A percentile compares a stretch with the other conserved stretches of the same genome.
Evolutionary conservation across 768 basidiomycete genomes (phyloP).

Genomic region (Trametopsis cervina): DNA sequence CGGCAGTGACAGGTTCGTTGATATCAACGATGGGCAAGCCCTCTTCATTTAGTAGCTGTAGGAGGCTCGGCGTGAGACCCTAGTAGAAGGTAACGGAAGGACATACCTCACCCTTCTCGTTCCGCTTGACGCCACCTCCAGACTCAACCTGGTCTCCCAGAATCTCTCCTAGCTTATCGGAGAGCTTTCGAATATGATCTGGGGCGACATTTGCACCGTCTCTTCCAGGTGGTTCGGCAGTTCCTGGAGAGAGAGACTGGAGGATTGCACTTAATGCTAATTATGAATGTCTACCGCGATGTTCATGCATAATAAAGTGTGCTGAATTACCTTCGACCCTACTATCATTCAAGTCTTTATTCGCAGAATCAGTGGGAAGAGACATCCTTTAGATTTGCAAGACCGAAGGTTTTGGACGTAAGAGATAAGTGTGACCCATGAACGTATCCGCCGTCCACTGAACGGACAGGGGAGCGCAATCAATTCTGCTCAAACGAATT

Average conservation of each 20-base stretch:
- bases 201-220: constrained; percentile 28
- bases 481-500: neutral
- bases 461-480: neutral
- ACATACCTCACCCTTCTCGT: constrained; percentile 62
- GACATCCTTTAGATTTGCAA: constrained; percentile 7
- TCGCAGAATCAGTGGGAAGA: constrained; percentile 3
- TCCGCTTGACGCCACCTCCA: constrained; percentile 29
- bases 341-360: constrained; percentile 24
- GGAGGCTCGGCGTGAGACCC: neutral
- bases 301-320: neutral
- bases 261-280: constrained; percentile 35
- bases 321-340: constrained; percentile 28
- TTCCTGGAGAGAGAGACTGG: constrained; percentile 26
- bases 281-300: neutral
- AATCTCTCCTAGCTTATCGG: constrained; percentile 54
- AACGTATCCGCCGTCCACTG: too few species aligned
- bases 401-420: neutral
- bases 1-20: constrained; percentile 43
- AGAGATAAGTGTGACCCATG: too few species aligned
- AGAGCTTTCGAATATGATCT: constrained; percentile 46
- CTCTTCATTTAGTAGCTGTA: constrained; percentile 66
- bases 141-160: constrained; percentile 36
- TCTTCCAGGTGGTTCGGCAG: constrained; percentile 1
- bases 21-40: constrained; percentile 78
- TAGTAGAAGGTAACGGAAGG: neutral